These are phyloP conservation scores for Stachybotrys elegans DNA, from an alignment of 2,329 filamentous ascomycete genomes.

Conservation along the genomic window DNA sequence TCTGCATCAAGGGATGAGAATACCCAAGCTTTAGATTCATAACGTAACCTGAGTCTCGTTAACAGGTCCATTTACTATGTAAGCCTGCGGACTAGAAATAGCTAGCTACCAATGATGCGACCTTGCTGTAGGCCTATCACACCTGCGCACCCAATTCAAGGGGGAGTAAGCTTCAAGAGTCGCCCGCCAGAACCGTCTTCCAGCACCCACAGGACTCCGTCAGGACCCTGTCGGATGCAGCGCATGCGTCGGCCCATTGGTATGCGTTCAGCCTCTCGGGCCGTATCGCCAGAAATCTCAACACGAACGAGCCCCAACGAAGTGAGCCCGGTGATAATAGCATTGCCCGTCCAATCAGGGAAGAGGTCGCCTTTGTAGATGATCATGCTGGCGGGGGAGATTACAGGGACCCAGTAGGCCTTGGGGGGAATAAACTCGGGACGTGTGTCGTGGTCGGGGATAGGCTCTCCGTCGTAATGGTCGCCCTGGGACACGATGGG, in stretches of 20 bases:
- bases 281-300: conserved; percentile 19
- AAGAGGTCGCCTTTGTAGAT: conserved; percentile 29
- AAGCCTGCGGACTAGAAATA: too few relatives aligned
- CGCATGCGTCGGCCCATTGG: conserved; percentile 26
- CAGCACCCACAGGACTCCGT: conserved; percentile 25
- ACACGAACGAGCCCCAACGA: conserved; percentile 22
- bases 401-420: conserved; percentile 27
- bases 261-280: conserved; percentile 22
- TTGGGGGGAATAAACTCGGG: conserved; percentile 25
- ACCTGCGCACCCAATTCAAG: too few relatives aligned
- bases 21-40: too few relatives aligned
- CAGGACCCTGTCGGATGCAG: conserved; percentile 23
- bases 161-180: conserved; percentile 26
- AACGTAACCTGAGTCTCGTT: too few relatives aligned
- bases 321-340: conserved; percentile 24
- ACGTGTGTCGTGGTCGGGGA: conserved; percentile 24
- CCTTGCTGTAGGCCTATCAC: too few relatives aligned
- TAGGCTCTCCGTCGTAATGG: conserved; percentile 25
- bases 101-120: too few relatives aligned
- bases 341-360: conserved; percentile 25
- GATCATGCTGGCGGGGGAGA: conserved; percentile 26
- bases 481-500: conserved; percentile 24
- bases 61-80: too few relatives aligned
- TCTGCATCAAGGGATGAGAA: too few relatives aligned
- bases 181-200: conserved; percentile 23